Percentiles rank a stretch among this genome's conserved stretches.
These are phyloP conservation scores for Coemansia sp. DNA, from an alignment of 192 early-diverging fungal genomes.

Conservation along the genomic window DNA sequence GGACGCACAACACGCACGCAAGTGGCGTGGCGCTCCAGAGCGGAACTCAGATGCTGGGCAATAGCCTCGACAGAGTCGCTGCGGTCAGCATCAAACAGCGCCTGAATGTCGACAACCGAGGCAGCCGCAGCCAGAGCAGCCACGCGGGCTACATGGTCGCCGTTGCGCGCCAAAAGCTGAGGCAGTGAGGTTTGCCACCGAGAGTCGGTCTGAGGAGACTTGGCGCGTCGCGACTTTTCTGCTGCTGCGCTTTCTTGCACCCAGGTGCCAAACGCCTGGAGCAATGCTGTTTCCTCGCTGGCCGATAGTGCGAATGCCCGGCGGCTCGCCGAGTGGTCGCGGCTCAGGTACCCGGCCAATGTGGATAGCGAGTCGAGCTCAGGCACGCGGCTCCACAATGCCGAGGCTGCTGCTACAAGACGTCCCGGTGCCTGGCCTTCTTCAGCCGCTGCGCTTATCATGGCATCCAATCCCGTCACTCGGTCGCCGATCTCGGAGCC, in stretches of 20 bases:
- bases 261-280: slow-evolving; percentile 41
- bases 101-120: slow-evolving; percentile 40
- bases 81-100: slow-evolving; percentile 43
- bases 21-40: slow-evolving; percentile 39
- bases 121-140: slow-evolving; percentile 35
- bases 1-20: slow-evolving; percentile 32
- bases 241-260: slow-evolving; percentile 16
- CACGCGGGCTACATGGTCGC: slow-evolving; percentile 25
- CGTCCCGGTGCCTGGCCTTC: not conserved
- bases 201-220: not conserved
- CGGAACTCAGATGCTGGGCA: slow-evolving; percentile 10
- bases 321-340: slow-evolving; percentile 37
- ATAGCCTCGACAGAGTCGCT: slow-evolving; percentile 15
- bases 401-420: slow-evolving; percentile 33
- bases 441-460: slow-evolving; percentile 19
- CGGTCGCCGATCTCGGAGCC: slow-evolving; percentile 8
- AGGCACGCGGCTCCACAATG: slow-evolving; percentile 33
- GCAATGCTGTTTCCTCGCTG: slow-evolving; percentile 41
- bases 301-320: slow-evolving; percentile 25
- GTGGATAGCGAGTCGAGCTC: slow-evolving; percentile 22
- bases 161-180: slow-evolving; percentile 37
- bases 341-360: slow-evolving; percentile 36
- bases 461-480: slow-evolving; percentile 25
- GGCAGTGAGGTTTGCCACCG: slow-evolving; percentile 38
- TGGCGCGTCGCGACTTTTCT: not conserved